phyloP scores from a whole-genome alignment of 2,329 filamentous ascomycete genomes.

The Phymatotrichopsis omnivora region DNA sequence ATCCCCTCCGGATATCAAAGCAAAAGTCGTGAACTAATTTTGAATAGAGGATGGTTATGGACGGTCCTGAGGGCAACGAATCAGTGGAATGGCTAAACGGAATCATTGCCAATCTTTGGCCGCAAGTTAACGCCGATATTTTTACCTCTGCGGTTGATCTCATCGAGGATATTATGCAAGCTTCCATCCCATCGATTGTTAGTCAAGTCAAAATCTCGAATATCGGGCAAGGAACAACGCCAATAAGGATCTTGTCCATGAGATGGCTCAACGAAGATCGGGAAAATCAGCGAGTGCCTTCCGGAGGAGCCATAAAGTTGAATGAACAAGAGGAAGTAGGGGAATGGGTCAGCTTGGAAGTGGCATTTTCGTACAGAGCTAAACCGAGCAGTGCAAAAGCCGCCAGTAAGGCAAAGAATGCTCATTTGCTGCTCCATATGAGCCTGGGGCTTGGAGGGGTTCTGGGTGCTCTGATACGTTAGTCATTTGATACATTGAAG shows the following conservation, averaged over 20 bases:
- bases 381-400: conserved; percentile 24
- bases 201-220: conserved; percentile 93
- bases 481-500: conserved; percentile 29
- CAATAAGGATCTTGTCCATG: conserved; percentile 60
- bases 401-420: conserved; percentile 52
- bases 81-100: conserved; percentile 75
- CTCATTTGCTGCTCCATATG: conserved; percentile 62
- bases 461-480: conserved; percentile 41
- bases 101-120: conserved; percentile 73
- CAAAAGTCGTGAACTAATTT: not conserved
- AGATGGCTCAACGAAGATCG: conserved; percentile 24
- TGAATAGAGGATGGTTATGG: conserved; percentile 12
- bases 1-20: not conserved
- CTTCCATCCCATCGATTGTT: conserved; percentile 79
- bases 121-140: conserved; percentile 89
- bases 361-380: conserved; percentile 26
- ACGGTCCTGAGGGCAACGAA: conserved; percentile 19
- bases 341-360: conserved; percentile 26
- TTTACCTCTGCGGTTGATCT: conserved; percentile 87
- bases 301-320: conserved; percentile 7
- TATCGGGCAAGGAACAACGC: conserved; percentile 87
- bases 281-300: not conserved
- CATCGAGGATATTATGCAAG: conserved; percentile 92
- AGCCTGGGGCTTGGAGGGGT: conserved; percentile 47
- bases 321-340: conserved; percentile 25